phyloP scores from a whole-genome alignment of 495 filamentous ascomycete genomes.

The Xylaria sp. region DNA sequence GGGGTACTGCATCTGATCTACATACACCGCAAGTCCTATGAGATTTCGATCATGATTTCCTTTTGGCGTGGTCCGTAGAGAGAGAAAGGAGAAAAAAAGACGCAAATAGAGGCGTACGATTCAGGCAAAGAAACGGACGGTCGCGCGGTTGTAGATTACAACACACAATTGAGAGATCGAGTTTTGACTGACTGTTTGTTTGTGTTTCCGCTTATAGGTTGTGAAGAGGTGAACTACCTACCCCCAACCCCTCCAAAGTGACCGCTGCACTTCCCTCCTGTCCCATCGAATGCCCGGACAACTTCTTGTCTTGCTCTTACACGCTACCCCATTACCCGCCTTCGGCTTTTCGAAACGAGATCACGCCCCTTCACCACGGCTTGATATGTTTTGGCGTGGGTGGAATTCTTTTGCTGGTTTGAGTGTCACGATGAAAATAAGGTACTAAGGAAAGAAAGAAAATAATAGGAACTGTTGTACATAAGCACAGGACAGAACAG shows the following conservation, averaged over 20 bases:
- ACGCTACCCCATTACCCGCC: neutral
- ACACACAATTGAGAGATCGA: conserved; percentile 24
- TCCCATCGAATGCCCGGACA: conserved; percentile 17
- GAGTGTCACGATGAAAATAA: no score
- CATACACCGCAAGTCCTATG: conserved; percentile 10
- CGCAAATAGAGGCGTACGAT: conserved; percentile 31
- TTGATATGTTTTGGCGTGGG: neutral
- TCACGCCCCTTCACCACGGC: neutral
- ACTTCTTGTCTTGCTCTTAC: neutral
- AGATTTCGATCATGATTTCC: conserved; percentile 13
- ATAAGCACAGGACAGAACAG: neutral
- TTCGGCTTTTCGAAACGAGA: neutral
- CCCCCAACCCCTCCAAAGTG: conserved; percentile 7
- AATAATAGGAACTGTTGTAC: neutral
- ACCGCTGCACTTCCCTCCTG: neutral
- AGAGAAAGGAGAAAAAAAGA: conserved; percentile 39
- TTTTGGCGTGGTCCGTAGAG: conserved; percentile 43
- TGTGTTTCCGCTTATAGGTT: conserved; percentile 24
- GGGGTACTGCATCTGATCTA: conserved; percentile 16
- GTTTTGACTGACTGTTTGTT: conserved; percentile 25
- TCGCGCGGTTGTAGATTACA: conserved; percentile 28
- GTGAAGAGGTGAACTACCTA: conserved; percentile 22
- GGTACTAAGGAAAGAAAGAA: no score
- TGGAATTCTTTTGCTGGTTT: neutral
- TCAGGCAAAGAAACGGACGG: conserved; percentile 17